These are phyloP conservation scores for Glycine tomentella DNA, from an alignment of 306 rosid genomes.

Conservation along the genomic window DNA sequence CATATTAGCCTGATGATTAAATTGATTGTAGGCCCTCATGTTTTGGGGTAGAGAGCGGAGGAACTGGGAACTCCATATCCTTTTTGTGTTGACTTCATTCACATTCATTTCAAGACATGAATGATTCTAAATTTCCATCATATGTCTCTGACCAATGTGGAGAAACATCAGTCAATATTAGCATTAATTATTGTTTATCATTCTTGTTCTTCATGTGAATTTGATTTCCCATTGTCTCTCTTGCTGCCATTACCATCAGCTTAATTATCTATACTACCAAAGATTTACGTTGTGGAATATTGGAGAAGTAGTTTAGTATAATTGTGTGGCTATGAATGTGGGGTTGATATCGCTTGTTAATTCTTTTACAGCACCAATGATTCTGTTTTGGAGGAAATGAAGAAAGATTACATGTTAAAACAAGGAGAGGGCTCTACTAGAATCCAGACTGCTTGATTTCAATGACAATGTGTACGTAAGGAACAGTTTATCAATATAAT, in stretches of 20 bases:
- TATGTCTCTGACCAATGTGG: no score
- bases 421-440: conserved; percentile 56
- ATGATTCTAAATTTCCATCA: no score
- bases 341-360: conserved; percentile 18
- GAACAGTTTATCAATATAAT: conserved; percentile 11
- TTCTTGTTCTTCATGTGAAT: background rate
- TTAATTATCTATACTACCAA: conserved; percentile 5
- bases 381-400: conserved; percentile 81
- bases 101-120: no score
- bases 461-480: background rate
- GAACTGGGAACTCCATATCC: no score
- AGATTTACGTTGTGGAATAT: background rate
- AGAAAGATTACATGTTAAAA: conserved; percentile 72
- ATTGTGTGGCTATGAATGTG: conserved; percentile 24
- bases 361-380: conserved; percentile 72
- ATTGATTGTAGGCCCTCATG: no score
- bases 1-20: no score
- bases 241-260: background rate
- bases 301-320: background rate
- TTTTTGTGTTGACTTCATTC: no score
- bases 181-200: background rate
- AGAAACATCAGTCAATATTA: no score
- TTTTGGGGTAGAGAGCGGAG: no score
- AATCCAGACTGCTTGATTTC: conserved; percentile 40
- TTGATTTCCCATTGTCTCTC: background rate